Percentiles rank a stretch among this genome's conserved stretches.
Evolutionary conservation across 2,329 filamentous ascomycete genomes (phyloP).

Genomic region (Ascochyta koolunga): DNA sequence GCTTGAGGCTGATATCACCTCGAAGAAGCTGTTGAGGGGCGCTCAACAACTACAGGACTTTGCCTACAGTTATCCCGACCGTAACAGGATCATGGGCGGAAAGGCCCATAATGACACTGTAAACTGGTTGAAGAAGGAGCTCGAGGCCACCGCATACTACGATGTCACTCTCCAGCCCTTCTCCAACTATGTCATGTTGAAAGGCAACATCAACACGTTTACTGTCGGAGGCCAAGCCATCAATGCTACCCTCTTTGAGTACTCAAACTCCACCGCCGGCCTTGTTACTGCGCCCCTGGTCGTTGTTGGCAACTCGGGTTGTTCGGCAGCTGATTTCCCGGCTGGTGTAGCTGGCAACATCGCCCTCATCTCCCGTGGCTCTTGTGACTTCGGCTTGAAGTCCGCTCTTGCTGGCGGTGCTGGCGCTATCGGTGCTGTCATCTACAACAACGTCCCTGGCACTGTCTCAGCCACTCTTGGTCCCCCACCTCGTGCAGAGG

Average conservation of each 20-base stretch:
- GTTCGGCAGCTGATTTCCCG: slow-evolving; percentile 65
- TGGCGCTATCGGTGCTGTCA: slow-evolving; percentile 72
- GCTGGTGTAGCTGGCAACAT: slow-evolving; percentile 65
- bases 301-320: slow-evolving; percentile 40
- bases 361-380: slow-evolving; percentile 72
- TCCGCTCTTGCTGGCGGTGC: slow-evolving; percentile 70
- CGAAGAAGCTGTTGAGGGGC: slow-evolving; percentile 35
- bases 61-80: slow-evolving; percentile 45
- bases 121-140: slow-evolving; percentile 42
- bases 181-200: slow-evolving; percentile 27
- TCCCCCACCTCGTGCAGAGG: slow-evolving; percentile 59
- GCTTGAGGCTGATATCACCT: slow-evolving; percentile 37
- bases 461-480: slow-evolving; percentile 68
- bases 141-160: slow-evolving; percentile 46
- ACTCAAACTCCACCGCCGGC: slow-evolving; percentile 31
- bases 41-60: slow-evolving; percentile 44
- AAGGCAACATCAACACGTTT: slow-evolving; percentile 29
- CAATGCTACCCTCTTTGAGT: slow-evolving; percentile 28
- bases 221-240: slow-evolving; percentile 23
- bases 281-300: slow-evolving; percentile 34
- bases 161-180: slow-evolving; percentile 42
- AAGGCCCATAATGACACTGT: slow-evolving; percentile 49
- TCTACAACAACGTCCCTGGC: slow-evolving; percentile 75
- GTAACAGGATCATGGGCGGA: slow-evolving; percentile 48
- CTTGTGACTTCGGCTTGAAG: slow-evolving; percentile 75